Evolutionary conservation across 1,284 basidiomycete genomes (phyloP), one percentile per base, ranked within the genome.

Genomic region (Microbotryum saponariae): DNA sequence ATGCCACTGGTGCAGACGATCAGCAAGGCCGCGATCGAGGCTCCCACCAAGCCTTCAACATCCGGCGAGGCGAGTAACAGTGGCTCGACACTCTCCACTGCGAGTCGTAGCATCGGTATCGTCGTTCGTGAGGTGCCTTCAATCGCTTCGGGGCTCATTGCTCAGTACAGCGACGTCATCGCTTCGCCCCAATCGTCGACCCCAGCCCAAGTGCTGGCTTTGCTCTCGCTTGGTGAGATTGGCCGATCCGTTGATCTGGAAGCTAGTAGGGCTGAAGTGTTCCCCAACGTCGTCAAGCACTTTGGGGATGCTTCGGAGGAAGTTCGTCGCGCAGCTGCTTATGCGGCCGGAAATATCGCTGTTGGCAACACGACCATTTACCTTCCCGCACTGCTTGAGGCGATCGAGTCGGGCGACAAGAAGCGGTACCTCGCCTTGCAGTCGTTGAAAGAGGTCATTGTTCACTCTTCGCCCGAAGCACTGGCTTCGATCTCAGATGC

Each of bases 391-490:
- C 87, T 98, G 67, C 83, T 96, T 68, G 84, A 86, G 68, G 82
- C 90, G 68, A 84, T 96, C 48, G 82, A 90, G 67, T 65, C 68
- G 9, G 73, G 88, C 71, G 81, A 84, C n/a, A 84, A 87, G 72
- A 87, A 85, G 70, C 83, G 90, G 14, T 77, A 94, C 29, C 77
- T 97, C 21, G 85, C 91, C 18, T 80, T 98, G 52, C 89, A 97
- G 71, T 89, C 93, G 14, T 79, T 97, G 46, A 97, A 97, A 77
- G 96, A 98, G 80, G 89, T 97, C 59, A 92, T 97, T 59, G 88
- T 89, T 0, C 89, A 97, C 75, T 90, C 88, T 59, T 86, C 88
- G 6, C 81, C 85, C 60, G 83, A 83, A 0, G 88, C 93, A 73
- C 78, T 97, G 25, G 88, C 90, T 68, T 80, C 81, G 27, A 83